Evolutionary conservation across 177 flowering plant species (phyloP).

Genomic region (Vitis hybrid): DNA sequence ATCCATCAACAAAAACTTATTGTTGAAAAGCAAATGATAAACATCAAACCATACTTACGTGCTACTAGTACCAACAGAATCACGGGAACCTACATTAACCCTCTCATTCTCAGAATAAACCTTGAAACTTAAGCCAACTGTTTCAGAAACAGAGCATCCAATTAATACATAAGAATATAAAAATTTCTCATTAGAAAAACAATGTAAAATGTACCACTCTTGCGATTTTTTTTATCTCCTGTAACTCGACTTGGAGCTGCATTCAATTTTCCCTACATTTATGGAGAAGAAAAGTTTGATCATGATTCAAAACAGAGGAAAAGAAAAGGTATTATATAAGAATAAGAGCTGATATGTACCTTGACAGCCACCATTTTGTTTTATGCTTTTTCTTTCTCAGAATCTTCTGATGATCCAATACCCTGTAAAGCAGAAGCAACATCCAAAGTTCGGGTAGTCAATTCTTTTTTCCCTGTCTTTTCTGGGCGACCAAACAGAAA

Average conservation of each 20-base stretch:
- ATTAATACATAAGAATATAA: neutral
- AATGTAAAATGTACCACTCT: constrained; percentile 9
- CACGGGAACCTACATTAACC: constrained; percentile 9
- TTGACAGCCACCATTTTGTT: neutral
- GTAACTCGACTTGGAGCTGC: constrained; percentile 1
- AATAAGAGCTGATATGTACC: neutral
- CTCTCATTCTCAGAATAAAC: constrained; percentile 29
- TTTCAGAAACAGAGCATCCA: neutral
- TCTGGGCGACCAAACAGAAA: too few relatives aligned
- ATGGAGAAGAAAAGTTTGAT: neutral
- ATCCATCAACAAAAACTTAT: neutral
- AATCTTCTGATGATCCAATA: neutral
- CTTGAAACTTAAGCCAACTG: constrained; percentile 28
- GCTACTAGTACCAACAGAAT: constrained; percentile 2
- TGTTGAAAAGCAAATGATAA: neutral
- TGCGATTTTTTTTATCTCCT: constrained; percentile 9
- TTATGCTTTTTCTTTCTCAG: neutral
- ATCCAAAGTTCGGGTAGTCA: neutral
- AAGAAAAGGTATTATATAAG: neutral
- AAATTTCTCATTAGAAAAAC: neutral
- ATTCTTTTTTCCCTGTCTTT: too few relatives aligned
- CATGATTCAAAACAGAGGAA: neutral
- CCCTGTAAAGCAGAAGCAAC: neutral
- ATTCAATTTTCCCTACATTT: constrained; percentile 20
- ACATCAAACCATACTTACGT: constrained; percentile 9